These are phyloP conservation scores for Phyllosticta citrichinensis DNA, from an alignment of 2,329 filamentous ascomycete genomes.

Conservation along the genomic window DNA sequence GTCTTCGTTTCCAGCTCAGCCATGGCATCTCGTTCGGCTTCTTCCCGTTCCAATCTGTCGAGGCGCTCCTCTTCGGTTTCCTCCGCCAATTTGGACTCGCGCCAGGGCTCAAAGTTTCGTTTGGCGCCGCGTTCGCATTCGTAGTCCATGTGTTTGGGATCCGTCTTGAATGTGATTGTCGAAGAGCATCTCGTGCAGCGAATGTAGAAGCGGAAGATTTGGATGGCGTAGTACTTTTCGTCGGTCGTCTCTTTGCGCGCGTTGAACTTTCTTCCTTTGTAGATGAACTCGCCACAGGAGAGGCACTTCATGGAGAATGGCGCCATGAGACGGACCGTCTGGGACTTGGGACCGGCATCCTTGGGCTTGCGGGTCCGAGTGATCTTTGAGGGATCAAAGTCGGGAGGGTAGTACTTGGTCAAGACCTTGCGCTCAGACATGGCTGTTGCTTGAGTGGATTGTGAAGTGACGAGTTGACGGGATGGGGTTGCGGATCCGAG, in stretches of 20 bases:
- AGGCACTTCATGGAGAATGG: conserved; percentile 74
- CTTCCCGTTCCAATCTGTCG: conserved; percentile 71
- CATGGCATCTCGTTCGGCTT: conserved; percentile 82
- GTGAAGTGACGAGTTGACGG: background rate
- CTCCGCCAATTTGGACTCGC: conserved; percentile 53
- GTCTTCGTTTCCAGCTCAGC: conserved; percentile 91
- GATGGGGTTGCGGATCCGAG: background rate
- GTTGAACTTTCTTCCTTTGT: conserved; percentile 93
- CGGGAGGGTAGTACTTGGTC: conserved; percentile 55
- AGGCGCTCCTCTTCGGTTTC: conserved; percentile 84
- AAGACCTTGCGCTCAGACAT: conserved; percentile 9
- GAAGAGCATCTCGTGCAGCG: conserved; percentile 76
- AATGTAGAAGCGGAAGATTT: conserved; percentile 81
- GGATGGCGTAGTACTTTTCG: conserved; percentile 79
- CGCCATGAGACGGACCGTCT: conserved; percentile 84
- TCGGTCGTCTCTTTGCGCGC: conserved; percentile 86
- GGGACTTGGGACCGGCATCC: conserved; percentile 64
- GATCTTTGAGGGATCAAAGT: conserved; percentile 83
- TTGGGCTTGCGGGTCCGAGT: conserved; percentile 60
- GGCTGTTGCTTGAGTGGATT: conserved; percentile 10
- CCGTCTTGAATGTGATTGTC: conserved; percentile 88
- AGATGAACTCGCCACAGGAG: conserved; percentile 68
- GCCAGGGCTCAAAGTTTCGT: conserved; percentile 89
- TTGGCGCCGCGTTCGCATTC: conserved; percentile 71
- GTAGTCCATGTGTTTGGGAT: conserved; percentile 93